Percentiles rank a stretch among this genome's conserved stretches.
These are phyloP conservation scores for Catunica adiposa DNA, from an alignment of 2,329 filamentous ascomycete genomes.

Conservation along the genomic window DNA sequence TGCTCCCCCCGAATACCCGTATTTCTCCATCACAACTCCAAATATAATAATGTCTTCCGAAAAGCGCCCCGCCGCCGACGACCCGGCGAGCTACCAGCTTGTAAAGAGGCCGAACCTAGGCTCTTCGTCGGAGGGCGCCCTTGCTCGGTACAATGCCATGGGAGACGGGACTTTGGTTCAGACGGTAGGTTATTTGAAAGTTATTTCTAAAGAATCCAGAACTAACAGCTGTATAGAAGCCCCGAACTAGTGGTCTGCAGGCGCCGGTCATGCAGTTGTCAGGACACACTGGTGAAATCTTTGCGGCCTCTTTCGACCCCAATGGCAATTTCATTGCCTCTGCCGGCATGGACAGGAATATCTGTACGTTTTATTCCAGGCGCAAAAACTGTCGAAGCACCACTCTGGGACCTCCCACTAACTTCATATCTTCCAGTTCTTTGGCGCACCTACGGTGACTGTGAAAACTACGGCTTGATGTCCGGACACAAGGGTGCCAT, in stretches of 20 bases:
- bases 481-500: constrained; percentile 83
- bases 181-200: constrained; percentile 25
- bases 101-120: constrained; percentile 73
- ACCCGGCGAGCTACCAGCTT: constrained; percentile 62
- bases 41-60: constrained; percentile 59
- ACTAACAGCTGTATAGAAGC: constrained; percentile 34
- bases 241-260: constrained; percentile 66
- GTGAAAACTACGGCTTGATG: constrained; percentile 83
- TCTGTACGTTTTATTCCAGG: constrained; percentile 45
- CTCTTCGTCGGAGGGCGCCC: constrained; percentile 30
- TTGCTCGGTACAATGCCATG: constrained; percentile 35
- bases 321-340: constrained; percentile 81
- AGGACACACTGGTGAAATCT: constrained; percentile 72
- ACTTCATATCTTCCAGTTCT: constrained; percentile 42
- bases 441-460: constrained; percentile 83
- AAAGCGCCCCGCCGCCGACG: constrained; percentile 78
- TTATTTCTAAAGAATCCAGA: neutral
- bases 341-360: constrained; percentile 84
- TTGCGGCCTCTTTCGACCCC: constrained; percentile 77
- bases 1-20: constrained; percentile 2
- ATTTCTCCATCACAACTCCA: neutral
- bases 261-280: constrained; percentile 89
- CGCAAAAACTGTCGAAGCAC: neutral
- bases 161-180: constrained; percentile 32
- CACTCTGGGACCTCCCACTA: neutral